Evolutionary conservation across 352 stramenopile species (phyloP).

Genomic region (Globisporangium parvum): DNA sequence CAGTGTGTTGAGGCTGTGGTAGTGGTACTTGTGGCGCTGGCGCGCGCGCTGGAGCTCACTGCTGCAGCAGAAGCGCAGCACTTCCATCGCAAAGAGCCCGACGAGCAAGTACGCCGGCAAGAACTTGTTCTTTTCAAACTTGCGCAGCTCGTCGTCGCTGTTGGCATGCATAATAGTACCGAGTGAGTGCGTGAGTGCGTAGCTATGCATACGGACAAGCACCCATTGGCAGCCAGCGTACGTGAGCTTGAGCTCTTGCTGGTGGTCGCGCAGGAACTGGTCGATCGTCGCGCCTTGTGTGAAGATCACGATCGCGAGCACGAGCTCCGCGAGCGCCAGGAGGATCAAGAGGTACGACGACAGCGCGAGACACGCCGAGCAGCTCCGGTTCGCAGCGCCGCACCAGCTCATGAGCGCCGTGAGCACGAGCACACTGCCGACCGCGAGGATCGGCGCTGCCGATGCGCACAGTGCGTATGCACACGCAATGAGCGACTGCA

Average conservation of each 20-base stretch:
- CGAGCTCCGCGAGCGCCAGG: slow-evolving; percentile 60
- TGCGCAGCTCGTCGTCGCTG: slow-evolving; percentile 37
- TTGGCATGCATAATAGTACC: neutral
- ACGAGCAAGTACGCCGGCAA: slow-evolving; percentile 67
- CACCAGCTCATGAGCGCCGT: slow-evolving; percentile 64
- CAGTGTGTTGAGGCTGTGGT: slow-evolving; percentile 44
- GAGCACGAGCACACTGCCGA: slow-evolving; percentile 46
- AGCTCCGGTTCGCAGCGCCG: slow-evolving; percentile 39
- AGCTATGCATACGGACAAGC: neutral
- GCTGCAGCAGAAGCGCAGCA: slow-evolving; percentile 73
- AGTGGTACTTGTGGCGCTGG: slow-evolving; percentile 56
- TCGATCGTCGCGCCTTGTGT: slow-evolving; percentile 61
- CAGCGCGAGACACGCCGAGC: slow-evolving; percentile 37
- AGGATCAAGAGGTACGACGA: slow-evolving; percentile 56
- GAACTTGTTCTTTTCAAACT: slow-evolving; percentile 67
- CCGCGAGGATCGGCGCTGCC: slow-evolving; percentile 41
- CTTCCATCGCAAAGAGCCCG: slow-evolving; percentile 62
- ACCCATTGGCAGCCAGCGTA: slow-evolving; percentile 6
- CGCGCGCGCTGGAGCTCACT: slow-evolving; percentile 43
- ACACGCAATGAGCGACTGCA: neutral
- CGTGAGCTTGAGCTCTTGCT: slow-evolving; percentile 61
- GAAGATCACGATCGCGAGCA: slow-evolving; percentile 70
- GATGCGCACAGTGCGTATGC: neutral
- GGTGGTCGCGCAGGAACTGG: slow-evolving; percentile 63
- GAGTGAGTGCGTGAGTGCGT: neutral